Conservation (phyloP, 139 green algal genomes). For the Picochlorum sp. region DNA sequence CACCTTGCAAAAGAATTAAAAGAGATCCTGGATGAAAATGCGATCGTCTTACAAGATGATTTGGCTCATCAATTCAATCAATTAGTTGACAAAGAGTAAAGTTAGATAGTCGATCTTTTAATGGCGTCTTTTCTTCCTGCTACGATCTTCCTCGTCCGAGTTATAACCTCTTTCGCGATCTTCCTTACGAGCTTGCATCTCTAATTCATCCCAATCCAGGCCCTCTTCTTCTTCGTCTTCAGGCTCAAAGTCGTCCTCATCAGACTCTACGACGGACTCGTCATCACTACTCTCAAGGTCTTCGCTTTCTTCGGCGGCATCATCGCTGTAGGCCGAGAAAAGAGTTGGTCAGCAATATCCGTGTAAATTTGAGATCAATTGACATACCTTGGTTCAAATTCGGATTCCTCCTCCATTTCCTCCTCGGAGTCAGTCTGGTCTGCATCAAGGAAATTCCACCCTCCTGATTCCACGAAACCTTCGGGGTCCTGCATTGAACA, state of each 20-base stretch:
- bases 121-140: not conserved
- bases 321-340: slow-evolving; percentile 23
- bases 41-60: not conserved
- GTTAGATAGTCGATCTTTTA: not conserved
- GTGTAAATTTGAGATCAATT: not conserved
- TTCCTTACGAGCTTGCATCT: slow-evolving; percentile 60
- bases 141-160: slow-evolving; percentile 14
- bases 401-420: slow-evolving; percentile 66
- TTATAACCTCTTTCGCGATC: slow-evolving; percentile 19
- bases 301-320: slow-evolving; percentile 37
- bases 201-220: slow-evolving; percentile 78
- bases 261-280: slow-evolving; percentile 37
- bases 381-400: slow-evolving; percentile 39
- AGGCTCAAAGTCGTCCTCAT: slow-evolving; percentile 42
- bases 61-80: not conserved
- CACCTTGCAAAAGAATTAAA: not conserved
- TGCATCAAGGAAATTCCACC: slow-evolving; percentile 95
- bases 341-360: not conserved
- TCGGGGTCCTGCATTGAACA: slow-evolving; percentile 58
- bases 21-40: not conserved
- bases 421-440: slow-evolving; percentile 71
- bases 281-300: slow-evolving; percentile 22
- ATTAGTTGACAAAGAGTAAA: not conserved
- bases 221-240: slow-evolving; percentile 57
- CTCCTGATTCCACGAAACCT: slow-evolving; percentile 79